Evolutionary conservation across 2,329 filamentous ascomycete species (phyloP), one percentile per base, ranked within the genome.

Genomic region (Alternaria dauci): DNA sequence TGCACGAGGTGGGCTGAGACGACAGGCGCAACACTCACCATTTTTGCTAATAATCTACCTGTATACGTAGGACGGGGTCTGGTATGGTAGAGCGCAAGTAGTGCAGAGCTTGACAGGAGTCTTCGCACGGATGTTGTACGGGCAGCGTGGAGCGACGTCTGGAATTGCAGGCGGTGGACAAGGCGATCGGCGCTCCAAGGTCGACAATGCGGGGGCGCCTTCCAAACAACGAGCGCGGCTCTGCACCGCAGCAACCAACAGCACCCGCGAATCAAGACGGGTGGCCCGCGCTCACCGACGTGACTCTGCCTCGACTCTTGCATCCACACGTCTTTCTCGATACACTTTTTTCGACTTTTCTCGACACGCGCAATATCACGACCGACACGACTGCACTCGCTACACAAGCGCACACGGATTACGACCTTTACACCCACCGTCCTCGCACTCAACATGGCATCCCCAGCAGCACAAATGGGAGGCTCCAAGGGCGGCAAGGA

Each of bases 401-500:
- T 42, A 30, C 34, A 56, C 39, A 9, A n/a, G 20, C 51, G 38
- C 51, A 20, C 38, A 38, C 36, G 48, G 32, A 41, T 39, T 32
- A 23, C 23, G 11, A 25, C 34, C 14, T 11, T 32, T 23, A 34
- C 44, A 16, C 34, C 32, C 26, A 52, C 12, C 34, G 28, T 28
- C 18, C 28, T 28, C 32, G 20, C 39, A 12, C 23, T 25, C 66
- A 61, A 39, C 59, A 81, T 80, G 77, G 72, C 70, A 56, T 79
- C 78, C 25, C 77, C 80, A 50, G 74, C 72, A 48, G 67, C 58
- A 41, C 63, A 69, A 41, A 63, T 61, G 36, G 63, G 63, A 20
- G 64, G 59, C 65, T 89, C 63, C 53, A 71, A 74, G 67, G 89
- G 66, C 47, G 67, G 68, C 39, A 74, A 77, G 44, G 81, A 94